Evolutionary conservation across 148 eudicot species (phyloP).

Genomic region (Nyssa sinensis): DNA sequence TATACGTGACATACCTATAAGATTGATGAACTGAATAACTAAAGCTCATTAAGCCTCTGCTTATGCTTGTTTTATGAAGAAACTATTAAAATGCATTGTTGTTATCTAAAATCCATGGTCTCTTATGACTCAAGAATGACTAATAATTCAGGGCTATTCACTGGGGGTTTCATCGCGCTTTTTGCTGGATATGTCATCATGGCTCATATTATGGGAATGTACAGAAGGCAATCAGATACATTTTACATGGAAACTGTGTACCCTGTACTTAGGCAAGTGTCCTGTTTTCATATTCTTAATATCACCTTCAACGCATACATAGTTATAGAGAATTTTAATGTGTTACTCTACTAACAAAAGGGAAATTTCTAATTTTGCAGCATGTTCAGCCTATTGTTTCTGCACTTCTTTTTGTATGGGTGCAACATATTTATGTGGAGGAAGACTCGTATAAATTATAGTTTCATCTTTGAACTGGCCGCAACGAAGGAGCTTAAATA

Average conservation of each 20-base stretch:
- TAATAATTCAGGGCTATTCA: conserved; percentile 53
- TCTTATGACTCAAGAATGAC: not conserved
- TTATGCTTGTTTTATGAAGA: not conserved
- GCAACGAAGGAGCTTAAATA: conserved; percentile 77
- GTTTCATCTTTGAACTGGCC: conserved; percentile 86
- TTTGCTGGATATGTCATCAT: conserved; percentile 79
- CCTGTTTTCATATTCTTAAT: conserved; percentile 8
- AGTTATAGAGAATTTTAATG: not conserved
- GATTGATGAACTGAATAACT: not conserved
- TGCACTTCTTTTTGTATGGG: conserved; percentile 83
- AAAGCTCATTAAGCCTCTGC: not conserved
- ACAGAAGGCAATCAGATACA: conserved; percentile 51
- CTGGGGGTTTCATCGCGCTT: conserved; percentile 85
- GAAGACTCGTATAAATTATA: conserved; percentile 74
- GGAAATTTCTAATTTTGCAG: conserved; percentile 41
- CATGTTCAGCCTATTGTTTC: conserved; percentile 85
- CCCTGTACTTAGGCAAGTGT: conserved; percentile 84
- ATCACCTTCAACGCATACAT: not conserved
- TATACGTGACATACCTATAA: not conserved
- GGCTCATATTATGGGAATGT: conserved; percentile 85
- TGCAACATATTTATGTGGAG: conserved; percentile 98
- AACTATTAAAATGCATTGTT: not conserved
- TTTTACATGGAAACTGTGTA: conserved; percentile 97
- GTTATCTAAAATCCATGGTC: too few relatives aligned
- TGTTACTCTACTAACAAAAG: not conserved